Evolutionary conservation across 2,329 filamentous ascomycete genomes (phyloP).

Genomic region (Pyrenochaeta sp.): DNA sequence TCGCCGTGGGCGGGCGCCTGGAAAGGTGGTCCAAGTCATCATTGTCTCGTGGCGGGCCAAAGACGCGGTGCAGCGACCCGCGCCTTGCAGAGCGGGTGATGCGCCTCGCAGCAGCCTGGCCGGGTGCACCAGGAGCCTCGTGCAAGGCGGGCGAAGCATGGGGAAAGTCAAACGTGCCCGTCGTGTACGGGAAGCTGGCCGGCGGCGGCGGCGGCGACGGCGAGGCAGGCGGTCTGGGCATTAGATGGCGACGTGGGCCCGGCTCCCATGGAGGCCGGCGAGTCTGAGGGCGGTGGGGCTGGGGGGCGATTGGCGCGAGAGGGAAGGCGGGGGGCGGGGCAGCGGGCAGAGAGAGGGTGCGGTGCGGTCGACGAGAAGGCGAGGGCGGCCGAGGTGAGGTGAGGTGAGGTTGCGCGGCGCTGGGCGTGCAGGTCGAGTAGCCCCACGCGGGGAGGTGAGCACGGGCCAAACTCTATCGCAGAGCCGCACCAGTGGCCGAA

Average conservation of each 20-base stretch:
- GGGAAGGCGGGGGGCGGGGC: background rate
- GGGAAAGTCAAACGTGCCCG: slow-evolving; percentile 55
- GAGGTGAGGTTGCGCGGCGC: too few relatives aligned
- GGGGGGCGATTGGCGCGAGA: background rate
- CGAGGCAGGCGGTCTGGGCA: slow-evolving; percentile 40
- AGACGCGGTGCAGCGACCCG: slow-evolving; percentile 26
- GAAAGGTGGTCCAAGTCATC: slow-evolving; percentile 17
- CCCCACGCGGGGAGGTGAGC: slow-evolving; percentile 8
- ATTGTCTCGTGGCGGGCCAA: slow-evolving; percentile 30
- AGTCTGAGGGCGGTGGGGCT: background rate
- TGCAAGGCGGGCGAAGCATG: slow-evolving; percentile 39
- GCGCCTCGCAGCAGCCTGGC: slow-evolving; percentile 17
- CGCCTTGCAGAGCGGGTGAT: slow-evolving; percentile 17
- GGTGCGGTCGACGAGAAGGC: background rate
- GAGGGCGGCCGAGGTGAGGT: slow-evolving; percentile 9
- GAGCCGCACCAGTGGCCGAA: slow-evolving; percentile 21
- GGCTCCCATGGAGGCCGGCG: slow-evolving; percentile 17
- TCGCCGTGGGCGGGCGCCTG: slow-evolving; percentile 25
- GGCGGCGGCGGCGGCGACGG: slow-evolving; percentile 39
- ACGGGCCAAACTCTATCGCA: slow-evolving; percentile 7
- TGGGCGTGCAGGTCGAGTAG: background rate
- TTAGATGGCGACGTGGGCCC: slow-evolving; percentile 35
- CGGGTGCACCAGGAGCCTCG: slow-evolving; percentile 11
- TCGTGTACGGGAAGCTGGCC: slow-evolving; percentile 40
- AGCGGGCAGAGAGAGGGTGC: background rate